Base-by-base conservation (phyloP, 2,329 filamentous ascomycete species). In the Ascochyta pisi region DNA sequence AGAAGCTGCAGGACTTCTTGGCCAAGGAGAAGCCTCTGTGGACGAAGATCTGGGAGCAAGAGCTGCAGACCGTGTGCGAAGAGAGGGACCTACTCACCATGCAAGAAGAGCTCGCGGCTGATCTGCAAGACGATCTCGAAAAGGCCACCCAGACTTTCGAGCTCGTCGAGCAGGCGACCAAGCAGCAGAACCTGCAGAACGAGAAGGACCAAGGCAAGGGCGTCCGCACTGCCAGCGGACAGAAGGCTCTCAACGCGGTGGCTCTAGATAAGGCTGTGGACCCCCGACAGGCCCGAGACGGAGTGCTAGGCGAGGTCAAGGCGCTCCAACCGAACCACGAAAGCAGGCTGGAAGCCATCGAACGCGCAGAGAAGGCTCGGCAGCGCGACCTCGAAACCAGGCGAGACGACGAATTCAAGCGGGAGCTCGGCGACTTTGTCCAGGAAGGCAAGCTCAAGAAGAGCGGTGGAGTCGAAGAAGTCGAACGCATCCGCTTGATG, bases 31-130 rank as follows among this genome's bases (percentile, higher is more conserved):
- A 96, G 76, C 95, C 95, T 0, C 83, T 97, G 54, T 99, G 95
- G 94, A 97, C 92, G 50, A 97, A 97, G 85, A 96, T 98, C 62
- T 99, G 95, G 95, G 94, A 98, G 84, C 93, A 96, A 78, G 93
- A 98, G 76, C 82, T 99, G 41, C 92, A 98, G 76, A 89, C 94
- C 48, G 94, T 99, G 3, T 98, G 95, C 78, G 92, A 96, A 73
- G 95, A 97, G 70, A 88, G 93, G 64, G 94, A 98, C 71, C 88
- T 97, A 76, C 85, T 99, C 65, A 95, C 92, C 45, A 90, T 98
- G 82, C 94, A 96, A 81, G 95, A 99, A 79, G 95, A 98, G 67
- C 85, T 99, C 60, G 89, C 94, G 62, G 87, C 93, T 40, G 95
- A 99, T 79, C 79, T 99, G 61, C 88, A 95, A 69, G 93, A 97